A percentile compares a stretch with the other conserved stretches of the same genome.
phyloP scores from a whole-genome alignment of 306 rosid species.

The barrel medic (Medicago truncatula) region DNA sequence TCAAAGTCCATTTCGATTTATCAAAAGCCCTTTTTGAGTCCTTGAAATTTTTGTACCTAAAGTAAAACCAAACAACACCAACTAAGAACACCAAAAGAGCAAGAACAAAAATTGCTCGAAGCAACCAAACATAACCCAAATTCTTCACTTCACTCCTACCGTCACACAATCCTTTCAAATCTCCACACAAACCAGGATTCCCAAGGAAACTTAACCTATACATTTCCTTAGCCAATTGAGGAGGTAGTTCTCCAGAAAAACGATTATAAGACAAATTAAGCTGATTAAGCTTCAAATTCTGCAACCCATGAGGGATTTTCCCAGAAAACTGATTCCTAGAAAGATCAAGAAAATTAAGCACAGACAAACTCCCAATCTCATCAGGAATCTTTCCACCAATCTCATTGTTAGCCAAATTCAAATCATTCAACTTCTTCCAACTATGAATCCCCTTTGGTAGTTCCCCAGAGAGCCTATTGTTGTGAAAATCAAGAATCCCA shows the following conservation, averaged over 20 bases:
- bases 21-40: slow-evolving; percentile 58
- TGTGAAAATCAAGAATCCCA: slow-evolving; percentile 71
- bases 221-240: slow-evolving; percentile 60
- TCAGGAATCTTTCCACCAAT: slow-evolving; percentile 71
- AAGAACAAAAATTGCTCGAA: slow-evolving; percentile 61
- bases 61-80: slow-evolving; percentile 78
- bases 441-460: slow-evolving; percentile 54
- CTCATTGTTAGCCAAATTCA: slow-evolving; percentile 73
- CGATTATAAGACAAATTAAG: slow-evolving; percentile 72
- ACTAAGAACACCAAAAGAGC: slow-evolving; percentile 63
- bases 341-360: slow-evolving; percentile 85
- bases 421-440: slow-evolving; percentile 72
- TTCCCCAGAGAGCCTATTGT: slow-evolving; percentile 71
- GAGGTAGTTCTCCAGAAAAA: slow-evolving; percentile 80
- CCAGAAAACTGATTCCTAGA: slow-evolving; percentile 74
- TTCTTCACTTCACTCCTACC: slow-evolving; percentile 43
- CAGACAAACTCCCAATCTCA: slow-evolving; percentile 65
- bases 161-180: slow-evolving; percentile 60
- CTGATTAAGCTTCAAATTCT: slow-evolving; percentile 73
- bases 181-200: slow-evolving; percentile 82
- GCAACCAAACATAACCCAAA: slow-evolving; percentile 68
- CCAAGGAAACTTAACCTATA: slow-evolving; percentile 75
- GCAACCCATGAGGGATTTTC: slow-evolving; percentile 65
- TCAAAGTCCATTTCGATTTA: slow-evolving; percentile 81
- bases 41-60: slow-evolving; percentile 73